Percentiles rank a stretch among this genome's conserved stretches.
These are phyloP conservation scores for Aureobasidium sp. DNA, from an alignment of 2,329 filamentous ascomycete genomes.

Conservation along the genomic window DNA sequence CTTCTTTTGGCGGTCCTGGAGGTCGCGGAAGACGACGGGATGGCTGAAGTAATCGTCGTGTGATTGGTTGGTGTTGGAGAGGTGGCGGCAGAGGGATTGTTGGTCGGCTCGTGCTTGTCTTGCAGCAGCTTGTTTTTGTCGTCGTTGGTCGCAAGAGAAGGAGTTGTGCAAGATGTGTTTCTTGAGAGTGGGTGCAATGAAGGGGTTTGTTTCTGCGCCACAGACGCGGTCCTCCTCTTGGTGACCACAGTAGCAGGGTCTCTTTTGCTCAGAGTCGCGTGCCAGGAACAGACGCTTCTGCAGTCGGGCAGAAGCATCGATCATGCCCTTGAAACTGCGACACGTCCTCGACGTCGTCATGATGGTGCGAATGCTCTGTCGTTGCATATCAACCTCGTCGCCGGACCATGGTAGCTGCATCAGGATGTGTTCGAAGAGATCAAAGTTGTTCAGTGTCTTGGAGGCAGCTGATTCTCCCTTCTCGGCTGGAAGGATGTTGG, in stretches of 20 bases:
- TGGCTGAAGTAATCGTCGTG: background rate
- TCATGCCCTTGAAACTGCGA: conserved; percentile 12
- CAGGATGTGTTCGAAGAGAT: conserved; percentile 3
- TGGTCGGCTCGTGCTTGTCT: background rate
- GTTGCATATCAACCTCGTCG: background rate
- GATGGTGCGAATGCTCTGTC: conserved; percentile 5
- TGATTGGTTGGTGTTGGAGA: background rate
- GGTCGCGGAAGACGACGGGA: conserved; percentile 4
- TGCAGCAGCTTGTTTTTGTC: background rate
- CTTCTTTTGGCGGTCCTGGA: conserved; percentile 1
- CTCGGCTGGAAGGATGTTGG: background rate
- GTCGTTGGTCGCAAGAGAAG: conserved; percentile 6
- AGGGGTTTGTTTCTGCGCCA: conserved; percentile 4
- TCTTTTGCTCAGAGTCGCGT: conserved; percentile 6
- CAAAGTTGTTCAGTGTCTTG: conserved; percentile 3
- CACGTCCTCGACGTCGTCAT: conserved; percentile 3
- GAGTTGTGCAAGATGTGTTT: conserved; percentile 9
- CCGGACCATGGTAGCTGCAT: conserved; percentile 7
- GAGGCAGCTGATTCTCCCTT: background rate
- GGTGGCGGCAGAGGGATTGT: background rate
- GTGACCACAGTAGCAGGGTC: background rate
- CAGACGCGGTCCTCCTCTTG: conserved; percentile 1
- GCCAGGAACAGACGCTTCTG: conserved; percentile 8
- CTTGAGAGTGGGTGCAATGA: background rate
- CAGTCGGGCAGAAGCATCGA: conserved; percentile 5